Base-by-base conservation (phyloP, 2,329 filamentous ascomycete species). In the Coleophoma eucalyptorum region DNA sequence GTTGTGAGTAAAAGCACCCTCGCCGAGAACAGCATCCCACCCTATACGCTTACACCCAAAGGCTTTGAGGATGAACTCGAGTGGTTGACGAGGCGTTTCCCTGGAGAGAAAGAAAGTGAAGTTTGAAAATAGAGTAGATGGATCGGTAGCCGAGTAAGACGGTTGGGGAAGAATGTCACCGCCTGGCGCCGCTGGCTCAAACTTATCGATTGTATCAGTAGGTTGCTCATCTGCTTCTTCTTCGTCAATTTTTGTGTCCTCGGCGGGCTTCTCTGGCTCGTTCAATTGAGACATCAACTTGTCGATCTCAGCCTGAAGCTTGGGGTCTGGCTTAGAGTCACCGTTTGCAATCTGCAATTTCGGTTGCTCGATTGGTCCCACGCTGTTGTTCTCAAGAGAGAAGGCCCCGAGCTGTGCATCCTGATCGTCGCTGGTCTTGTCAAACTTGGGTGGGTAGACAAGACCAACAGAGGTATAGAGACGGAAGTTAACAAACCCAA, bases 11-110 rank as follows among this genome's bases (percentile, higher is more conserved):
- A 90, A 99, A 45, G 94, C 89, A 43, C 94, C 94, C 55, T 91
- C 92, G 48, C 94, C 94, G 18, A 96, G 80, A 19, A 96, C 87
- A 32, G 84, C 79, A 65, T 97, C 93, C 94, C 94, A 99, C 40
- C 92, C 94, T 59, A 99, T 87, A 42, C 93, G 84, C 75, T 93
- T 96, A 77, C 93, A 97, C 56, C 94, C 94, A 65, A 97, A 99
- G 3, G 93, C 83, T 65, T 92, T 88, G 48, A 99, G 80, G 49
- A 99, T 81, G 66, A 99, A 96, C 69, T 99, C 94, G 19, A 99
- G 77, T 3, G 94, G 84, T 58, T 91, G 88, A 58, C 92, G 83
- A 13, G 94, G 94, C 3, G 93, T 92, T 73, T 99, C 94, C 62
- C 94, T 87, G 35, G 93, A 96, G 41, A 99, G 81, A 73, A 87